A percentile compares a stretch with the other conserved stretches of the same genome.
phyloP scores from a whole-genome alignment of 495 filamentous ascomycete species.

The Penicillium psychrofluorescens region DNA sequence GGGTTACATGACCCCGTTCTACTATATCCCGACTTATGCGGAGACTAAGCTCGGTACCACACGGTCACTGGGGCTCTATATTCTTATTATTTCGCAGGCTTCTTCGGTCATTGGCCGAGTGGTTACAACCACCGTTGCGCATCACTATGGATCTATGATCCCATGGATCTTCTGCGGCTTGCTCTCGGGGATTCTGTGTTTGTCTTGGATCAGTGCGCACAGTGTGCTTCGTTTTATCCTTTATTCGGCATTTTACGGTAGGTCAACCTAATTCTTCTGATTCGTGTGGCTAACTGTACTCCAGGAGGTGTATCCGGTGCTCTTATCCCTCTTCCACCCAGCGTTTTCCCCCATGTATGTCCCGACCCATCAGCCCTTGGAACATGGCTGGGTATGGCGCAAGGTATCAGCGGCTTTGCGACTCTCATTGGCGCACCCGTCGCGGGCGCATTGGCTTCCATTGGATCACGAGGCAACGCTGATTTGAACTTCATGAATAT shows the following conservation, averaged over 20 bases:
- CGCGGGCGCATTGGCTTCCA: slow-evolving; percentile 43
- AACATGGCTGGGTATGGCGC: slow-evolving; percentile 66
- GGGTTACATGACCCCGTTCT: slow-evolving; percentile 57
- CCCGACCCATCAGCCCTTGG: slow-evolving; percentile 52
- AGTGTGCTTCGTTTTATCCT: slow-evolving; percentile 50
- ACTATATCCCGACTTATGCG: slow-evolving; percentile 52
- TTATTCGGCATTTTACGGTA: slow-evolving; percentile 52
- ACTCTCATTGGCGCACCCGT: slow-evolving; percentile 61
- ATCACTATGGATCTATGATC: slow-evolving; percentile 17
- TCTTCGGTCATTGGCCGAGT: slow-evolving; percentile 23
- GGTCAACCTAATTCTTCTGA: background rate
- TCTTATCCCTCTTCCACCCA: slow-evolving; percentile 53
- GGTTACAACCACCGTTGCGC: slow-evolving; percentile 12
- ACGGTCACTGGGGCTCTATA: slow-evolving; percentile 39
- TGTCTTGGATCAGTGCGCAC: slow-evolving; percentile 48
- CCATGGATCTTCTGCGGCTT: slow-evolving; percentile 16
- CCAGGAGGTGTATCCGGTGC: slow-evolving; percentile 56
- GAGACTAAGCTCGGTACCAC: slow-evolving; percentile 32
- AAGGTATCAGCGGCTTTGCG: slow-evolving; percentile 60
- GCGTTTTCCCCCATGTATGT: slow-evolving; percentile 57
- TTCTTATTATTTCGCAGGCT: slow-evolving; percentile 26
- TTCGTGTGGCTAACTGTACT: background rate
- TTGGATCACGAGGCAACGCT: slow-evolving; percentile 11
- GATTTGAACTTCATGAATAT: slow-evolving; percentile 17
- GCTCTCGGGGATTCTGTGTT: slow-evolving; percentile 15